Conservation (phyloP, 768 basidiomycete genomes). For the Pisolithus marmoratus region DNA sequence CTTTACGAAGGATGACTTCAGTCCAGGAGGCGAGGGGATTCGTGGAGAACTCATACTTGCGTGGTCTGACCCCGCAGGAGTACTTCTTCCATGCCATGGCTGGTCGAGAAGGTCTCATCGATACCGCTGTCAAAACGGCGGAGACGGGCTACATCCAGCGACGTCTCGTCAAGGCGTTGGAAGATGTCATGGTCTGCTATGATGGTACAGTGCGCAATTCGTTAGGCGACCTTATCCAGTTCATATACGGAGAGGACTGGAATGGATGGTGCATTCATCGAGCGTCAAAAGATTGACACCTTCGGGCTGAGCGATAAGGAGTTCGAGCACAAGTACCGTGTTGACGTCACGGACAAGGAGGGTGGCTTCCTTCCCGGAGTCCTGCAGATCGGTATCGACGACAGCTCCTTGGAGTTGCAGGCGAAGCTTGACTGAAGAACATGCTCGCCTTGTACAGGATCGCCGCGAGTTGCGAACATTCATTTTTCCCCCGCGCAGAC, state of each 20-base stretch:
- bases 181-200: constrained; percentile 96
- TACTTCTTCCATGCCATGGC: constrained; percentile 99
- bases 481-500: constrained; percentile 74
- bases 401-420: constrained; percentile 79
- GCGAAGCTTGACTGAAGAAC: constrained; percentile 79
- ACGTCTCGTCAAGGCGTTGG: constrained; percentile 94
- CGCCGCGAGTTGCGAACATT: constrained; percentile 74
- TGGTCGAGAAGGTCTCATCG: constrained; percentile 97
- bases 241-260: constrained; percentile 98
- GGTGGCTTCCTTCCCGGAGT: constrained; percentile 77
- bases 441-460: constrained; percentile 58
- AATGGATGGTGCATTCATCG: constrained; percentile 97
- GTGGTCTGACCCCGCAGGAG: constrained; percentile 94
- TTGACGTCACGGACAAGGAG: constrained; percentile 82
- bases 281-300: constrained; percentile 90
- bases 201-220: constrained; percentile 98
- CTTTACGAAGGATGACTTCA: constrained; percentile 98
- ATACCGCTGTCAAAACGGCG: constrained; percentile 99
- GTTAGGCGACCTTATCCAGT: constrained; percentile 92
- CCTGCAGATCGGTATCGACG: constrained; percentile 84
- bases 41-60: constrained; percentile 97
- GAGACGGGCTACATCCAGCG: constrained; percentile 99
- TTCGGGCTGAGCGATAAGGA: constrained; percentile 75
- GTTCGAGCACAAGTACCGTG: constrained; percentile 91
- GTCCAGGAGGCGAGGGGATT: constrained; percentile 96